Conservation (phyloP, 2,329 filamentous ascomycete species). For the Penicillium palitans region DNA sequence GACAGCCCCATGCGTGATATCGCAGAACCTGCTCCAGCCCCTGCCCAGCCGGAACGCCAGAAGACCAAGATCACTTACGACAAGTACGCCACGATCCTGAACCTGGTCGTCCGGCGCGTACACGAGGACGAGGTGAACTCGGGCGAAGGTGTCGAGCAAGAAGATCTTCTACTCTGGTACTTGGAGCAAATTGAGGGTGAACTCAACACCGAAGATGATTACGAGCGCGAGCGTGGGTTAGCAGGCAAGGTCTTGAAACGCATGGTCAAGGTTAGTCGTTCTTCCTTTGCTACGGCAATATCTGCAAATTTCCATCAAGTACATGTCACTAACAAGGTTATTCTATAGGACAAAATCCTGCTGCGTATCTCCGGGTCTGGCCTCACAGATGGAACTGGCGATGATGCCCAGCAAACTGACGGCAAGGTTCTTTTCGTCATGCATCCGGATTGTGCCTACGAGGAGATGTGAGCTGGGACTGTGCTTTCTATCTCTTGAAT, state of each 20-base stretch:
- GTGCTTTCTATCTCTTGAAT: constrained; percentile 14
- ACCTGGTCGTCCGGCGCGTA: constrained; percentile 77
- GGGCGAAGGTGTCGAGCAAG: constrained; percentile 81
- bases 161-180: constrained; percentile 83
- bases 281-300: neutral
- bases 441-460: constrained; percentile 89
- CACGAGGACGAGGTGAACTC: constrained; percentile 74
- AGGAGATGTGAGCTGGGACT: constrained; percentile 57
- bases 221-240: constrained; percentile 71
- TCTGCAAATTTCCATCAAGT: too few relatives aligned
- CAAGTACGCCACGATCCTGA: constrained; percentile 89
- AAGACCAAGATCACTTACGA: constrained; percentile 94
- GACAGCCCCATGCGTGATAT: constrained; percentile 57
- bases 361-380: constrained; percentile 75
- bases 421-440: constrained; percentile 74
- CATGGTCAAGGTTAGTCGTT: constrained; percentile 76
- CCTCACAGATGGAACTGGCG: constrained; percentile 73
- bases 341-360: constrained; percentile 57
- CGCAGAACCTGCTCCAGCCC: constrained; percentile 44
- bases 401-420: constrained; percentile 48
- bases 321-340: neutral
- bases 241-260: constrained; percentile 85
- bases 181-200: constrained; percentile 87
- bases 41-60: constrained; percentile 45
- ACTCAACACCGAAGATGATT: constrained; percentile 75